Percentiles rank a stretch among this genome's conserved stretches.
These are phyloP conservation scores for Aspergillus sp. DNA, from an alignment of 2,329 filamentous ascomycete species.

Conservation along the genomic window DNA sequence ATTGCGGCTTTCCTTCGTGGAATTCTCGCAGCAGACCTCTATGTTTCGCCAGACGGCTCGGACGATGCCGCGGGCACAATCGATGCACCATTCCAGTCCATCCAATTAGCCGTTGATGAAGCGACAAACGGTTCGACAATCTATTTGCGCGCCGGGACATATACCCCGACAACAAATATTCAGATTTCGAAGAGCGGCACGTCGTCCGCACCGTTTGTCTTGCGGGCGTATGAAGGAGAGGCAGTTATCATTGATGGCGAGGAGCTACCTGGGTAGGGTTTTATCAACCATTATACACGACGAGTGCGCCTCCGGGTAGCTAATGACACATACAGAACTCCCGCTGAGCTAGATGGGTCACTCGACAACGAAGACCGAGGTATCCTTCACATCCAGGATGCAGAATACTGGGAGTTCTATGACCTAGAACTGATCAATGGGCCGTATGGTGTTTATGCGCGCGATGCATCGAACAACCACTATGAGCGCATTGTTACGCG, in stretches of 20 bases:
- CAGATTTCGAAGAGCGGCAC: constrained; percentile 19
- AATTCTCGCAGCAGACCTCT: constrained; percentile 12
- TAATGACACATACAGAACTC: constrained; percentile 9
- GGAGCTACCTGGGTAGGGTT: constrained; percentile 12
- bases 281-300: too few relatives aligned
- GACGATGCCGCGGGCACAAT: constrained; percentile 12
- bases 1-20: not conserved
- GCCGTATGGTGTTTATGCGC: constrained; percentile 19
- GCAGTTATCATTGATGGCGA: constrained; percentile 19
- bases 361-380: constrained; percentile 15
- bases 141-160: constrained; percentile 17
- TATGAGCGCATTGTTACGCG: constrained; percentile 17
- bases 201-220: constrained; percentile 7
- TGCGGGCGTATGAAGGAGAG: constrained; percentile 16
- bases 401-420: constrained; percentile 20
- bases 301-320: too few relatives aligned
- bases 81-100: constrained; percentile 12
- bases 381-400: constrained; percentile 18
- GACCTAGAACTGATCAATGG: constrained; percentile 19
- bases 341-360: constrained; percentile 10
- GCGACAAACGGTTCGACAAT: constrained; percentile 15
- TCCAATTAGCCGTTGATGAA: constrained; percentile 16
- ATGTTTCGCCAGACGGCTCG: constrained; percentile 17
- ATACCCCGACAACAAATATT: constrained; percentile 16
- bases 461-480: constrained; percentile 19